Percentiles rank a stretch among this genome's conserved stretches.
phyloP scores from a whole-genome alignment of 106 monocot genomes.

The Gastrodia elata region DNA sequence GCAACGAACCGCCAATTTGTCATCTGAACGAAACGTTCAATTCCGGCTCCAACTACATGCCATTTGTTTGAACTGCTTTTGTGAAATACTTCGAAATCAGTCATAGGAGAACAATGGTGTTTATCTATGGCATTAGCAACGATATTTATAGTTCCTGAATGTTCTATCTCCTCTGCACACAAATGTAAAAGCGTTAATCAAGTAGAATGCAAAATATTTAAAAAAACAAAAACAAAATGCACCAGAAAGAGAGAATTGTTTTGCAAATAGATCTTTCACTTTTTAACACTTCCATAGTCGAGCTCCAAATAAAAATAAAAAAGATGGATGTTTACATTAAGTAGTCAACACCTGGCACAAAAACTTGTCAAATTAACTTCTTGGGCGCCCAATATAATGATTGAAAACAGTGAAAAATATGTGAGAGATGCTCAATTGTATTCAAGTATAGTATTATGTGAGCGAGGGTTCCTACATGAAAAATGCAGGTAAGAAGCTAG shows the following conservation, averaged over 20 bases:
- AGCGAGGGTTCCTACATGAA: too few relatives aligned
- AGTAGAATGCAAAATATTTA: not conserved
- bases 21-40: constrained; percentile 98
- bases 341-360: too few relatives aligned
- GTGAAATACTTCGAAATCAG: constrained; percentile 80
- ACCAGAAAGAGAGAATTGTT: not conserved
- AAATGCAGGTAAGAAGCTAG: too few relatives aligned
- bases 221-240: not conserved
- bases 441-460: too few relatives aligned
- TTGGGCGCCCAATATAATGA: too few relatives aligned
- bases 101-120: constrained; percentile 68
- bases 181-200: not conserved
- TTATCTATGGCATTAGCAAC: constrained; percentile 77
- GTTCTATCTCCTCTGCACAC: constrained; percentile 35
- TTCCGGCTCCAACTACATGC: constrained; percentile 84
- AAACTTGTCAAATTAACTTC: too few relatives aligned
- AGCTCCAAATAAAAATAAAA: too few relatives aligned
- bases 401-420: too few relatives aligned
- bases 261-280: too few relatives aligned
- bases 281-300: too few relatives aligned
- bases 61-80: constrained; percentile 58
- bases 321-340: too few relatives aligned
- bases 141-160: constrained; percentile 61
- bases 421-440: too few relatives aligned
- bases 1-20: constrained; percentile 87